Evolutionary conservation across 139 green algal species (phyloP), one percentile per base, ranked within the genome.

Genomic region (Limnomonas spitsbergensis): DNA sequence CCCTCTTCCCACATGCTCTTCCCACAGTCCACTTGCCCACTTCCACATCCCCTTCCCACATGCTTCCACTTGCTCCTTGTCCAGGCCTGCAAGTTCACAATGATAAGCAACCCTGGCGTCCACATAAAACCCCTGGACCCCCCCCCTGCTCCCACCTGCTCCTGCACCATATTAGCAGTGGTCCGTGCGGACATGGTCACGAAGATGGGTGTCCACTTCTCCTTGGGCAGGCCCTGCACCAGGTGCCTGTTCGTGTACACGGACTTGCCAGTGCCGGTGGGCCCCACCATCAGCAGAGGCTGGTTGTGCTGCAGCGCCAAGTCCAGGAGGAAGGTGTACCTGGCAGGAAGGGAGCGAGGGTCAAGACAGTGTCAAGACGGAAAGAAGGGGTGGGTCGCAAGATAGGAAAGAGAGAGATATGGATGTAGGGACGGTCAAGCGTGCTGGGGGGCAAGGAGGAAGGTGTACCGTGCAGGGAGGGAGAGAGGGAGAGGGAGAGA

Each of bases 291-390:
- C 3, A 93, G 82, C 9, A 90, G 74, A 2, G 90, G 89, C 38
- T 91, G 81, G 2, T 69, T 34, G 70, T 90, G 73, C 9, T 80
- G 40, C 0, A 94, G 40, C 0, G 85, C 88, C 35, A 82, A 68
- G 80, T 93, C 85, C n/a, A 94, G 82, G 38, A 93, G 80, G 84
- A 85, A 93, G 2, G 89, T 89, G 87, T 93, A 94, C 40, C 47
- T 61, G 47, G 20, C 14, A 61, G 47, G 14, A 61, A 61, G 20
- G 14, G 20, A 61, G 20, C 14, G 14, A 61, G 47, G 47, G 14
- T 61, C 20, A 29, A 14, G 14, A 61, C n/a, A n/a, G n/a, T n/a
- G 81, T 9, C 83, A 20, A 61, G 47, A 61, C 14, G 47, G 47
- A 61, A 20, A 61, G 47, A 61, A 20, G 14, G 47, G 47, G 47